These are phyloP conservation scores for Pharnaceum exiguum DNA, from an alignment of 148 eudicot species.

Conservation along the genomic window DNA sequence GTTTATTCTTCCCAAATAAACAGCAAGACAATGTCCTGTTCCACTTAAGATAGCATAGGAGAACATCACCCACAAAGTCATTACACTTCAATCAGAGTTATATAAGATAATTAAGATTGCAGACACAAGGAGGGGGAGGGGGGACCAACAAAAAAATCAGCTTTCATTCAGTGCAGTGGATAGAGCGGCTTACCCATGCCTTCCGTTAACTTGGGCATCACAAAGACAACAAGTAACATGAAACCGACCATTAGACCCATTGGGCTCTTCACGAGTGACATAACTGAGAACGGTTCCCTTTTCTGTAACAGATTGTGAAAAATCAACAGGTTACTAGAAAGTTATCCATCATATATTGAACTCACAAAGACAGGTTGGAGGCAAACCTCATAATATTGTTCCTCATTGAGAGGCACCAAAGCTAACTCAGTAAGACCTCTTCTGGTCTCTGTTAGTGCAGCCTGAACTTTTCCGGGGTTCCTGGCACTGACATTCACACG, in stretches of 20 bases:
- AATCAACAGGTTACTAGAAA: not conserved
- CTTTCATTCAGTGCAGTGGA: conserved; percentile 4
- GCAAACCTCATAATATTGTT: conserved; percentile 84
- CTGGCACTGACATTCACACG: conserved; percentile 96
- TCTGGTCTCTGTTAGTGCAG: conserved; percentile 92
- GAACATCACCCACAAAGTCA: no score
- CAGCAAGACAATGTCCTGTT: no score
- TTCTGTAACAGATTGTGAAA: conserved; percentile 43
- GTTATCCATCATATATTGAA: not conserved
- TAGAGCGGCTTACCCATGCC: conserved; percentile 58
- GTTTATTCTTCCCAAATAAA: no score
- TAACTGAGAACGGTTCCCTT: conserved; percentile 73
- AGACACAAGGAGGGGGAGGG: not conserved
- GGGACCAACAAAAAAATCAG: not conserved
- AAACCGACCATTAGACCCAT: conserved; percentile 97
- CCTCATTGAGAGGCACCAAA: conserved; percentile 89
- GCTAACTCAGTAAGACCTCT: conserved; percentile 78
- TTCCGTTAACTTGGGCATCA: conserved; percentile 89
- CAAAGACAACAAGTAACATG: conserved; percentile 80
- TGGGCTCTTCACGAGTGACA: conserved; percentile 84
- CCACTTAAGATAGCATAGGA: no score
- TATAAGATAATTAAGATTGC: no score
- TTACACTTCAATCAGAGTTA: no score
- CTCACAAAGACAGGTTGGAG: not conserved
- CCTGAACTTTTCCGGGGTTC: conserved; percentile 97